phyloP scores from a whole-genome alignment of 2,329 filamentous ascomycete genomes.

The Aspergillus pseudoglaucus region DNA sequence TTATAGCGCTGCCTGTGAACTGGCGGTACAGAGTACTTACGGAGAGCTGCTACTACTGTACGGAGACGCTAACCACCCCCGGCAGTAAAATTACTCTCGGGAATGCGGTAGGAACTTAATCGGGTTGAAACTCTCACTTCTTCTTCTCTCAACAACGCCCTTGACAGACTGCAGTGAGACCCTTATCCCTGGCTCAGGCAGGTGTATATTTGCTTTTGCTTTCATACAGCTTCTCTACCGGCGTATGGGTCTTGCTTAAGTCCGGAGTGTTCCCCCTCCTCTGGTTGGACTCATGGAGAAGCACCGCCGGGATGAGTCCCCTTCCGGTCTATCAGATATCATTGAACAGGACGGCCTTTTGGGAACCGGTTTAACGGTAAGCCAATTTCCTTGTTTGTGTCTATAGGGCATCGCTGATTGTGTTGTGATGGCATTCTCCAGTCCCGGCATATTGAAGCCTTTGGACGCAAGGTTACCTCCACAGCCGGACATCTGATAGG shows the following conservation, averaged over 20 bases:
- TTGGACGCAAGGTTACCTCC: constrained; percentile 88
- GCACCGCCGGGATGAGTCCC: constrained; percentile 41
- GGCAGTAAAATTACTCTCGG: constrained; percentile 19
- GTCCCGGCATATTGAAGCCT: constrained; percentile 84
- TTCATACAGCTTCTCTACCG: constrained; percentile 9
- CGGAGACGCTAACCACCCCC: neutral
- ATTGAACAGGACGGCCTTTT: constrained; percentile 41
- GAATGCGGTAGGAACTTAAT: constrained; percentile 27
- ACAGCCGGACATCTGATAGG: constrained; percentile 87
- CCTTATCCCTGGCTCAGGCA: no score
- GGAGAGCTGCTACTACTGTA: constrained; percentile 1
- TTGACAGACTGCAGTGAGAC: neutral
- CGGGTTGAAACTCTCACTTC: constrained; percentile 3
- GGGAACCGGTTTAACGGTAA: constrained; percentile 44
- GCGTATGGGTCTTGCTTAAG: constrained; percentile 21
- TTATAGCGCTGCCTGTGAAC: no score
- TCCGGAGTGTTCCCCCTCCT: constrained; percentile 10
- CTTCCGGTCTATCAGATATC: constrained; percentile 36
- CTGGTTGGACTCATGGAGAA: constrained; percentile 36
- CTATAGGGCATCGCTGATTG: constrained; percentile 7
- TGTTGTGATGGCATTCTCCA: constrained; percentile 30
- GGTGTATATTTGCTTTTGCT: constrained; percentile 3
- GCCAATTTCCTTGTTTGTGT: constrained; percentile 8
- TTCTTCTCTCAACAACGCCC: neutral
- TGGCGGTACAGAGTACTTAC: neutral